These are phyloP conservation scores for Macrophomina tecta DNA, from an alignment of 2,329 filamentous ascomycete genomes.

Conservation along the genomic window DNA sequence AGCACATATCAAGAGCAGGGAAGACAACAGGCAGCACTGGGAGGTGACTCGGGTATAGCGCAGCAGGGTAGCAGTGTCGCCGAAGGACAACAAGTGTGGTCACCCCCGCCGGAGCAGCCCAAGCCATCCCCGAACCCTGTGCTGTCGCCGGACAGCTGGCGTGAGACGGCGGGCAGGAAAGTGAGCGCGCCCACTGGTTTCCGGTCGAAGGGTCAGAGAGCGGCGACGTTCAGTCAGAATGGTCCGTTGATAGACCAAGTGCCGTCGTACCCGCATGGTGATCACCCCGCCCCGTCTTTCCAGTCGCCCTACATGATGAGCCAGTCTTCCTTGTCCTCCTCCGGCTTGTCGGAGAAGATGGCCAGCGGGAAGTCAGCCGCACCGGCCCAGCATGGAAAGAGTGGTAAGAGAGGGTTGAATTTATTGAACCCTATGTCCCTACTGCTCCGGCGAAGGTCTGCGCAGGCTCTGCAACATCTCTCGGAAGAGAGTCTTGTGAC, in stretches of 20 bases:
- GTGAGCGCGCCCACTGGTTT: conserved; percentile 40
- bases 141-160: conserved; percentile 35
- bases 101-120: conserved; percentile 33
- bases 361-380: conserved; percentile 34
- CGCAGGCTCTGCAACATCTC: conserved; percentile 53
- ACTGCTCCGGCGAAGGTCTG: conserved; percentile 62
- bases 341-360: conserved; percentile 40
- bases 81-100: conserved; percentile 29
- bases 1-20: conserved; percentile 9
- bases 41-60: conserved; percentile 6
- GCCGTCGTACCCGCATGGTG: conserved; percentile 29
- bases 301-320: conserved; percentile 22
- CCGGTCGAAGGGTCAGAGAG: conserved; percentile 37
- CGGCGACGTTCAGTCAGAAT: conserved; percentile 31
- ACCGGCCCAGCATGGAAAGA: conserved; percentile 37
- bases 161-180: conserved; percentile 34
- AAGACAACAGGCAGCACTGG: not conserved
- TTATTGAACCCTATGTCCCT: conserved; percentile 67
- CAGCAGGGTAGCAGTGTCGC: conserved; percentile 29
- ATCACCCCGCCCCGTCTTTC: conserved; percentile 14
- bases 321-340: conserved; percentile 29
- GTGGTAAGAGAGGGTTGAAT: conserved; percentile 59
- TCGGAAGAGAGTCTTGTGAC: conserved; percentile 59
- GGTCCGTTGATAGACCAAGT: conserved; percentile 13
- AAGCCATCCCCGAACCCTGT: conserved; percentile 31